These are phyloP conservation scores for Phytophthora melonis DNA, from an alignment of 352 stramenopile species.

Conservation along the genomic window DNA sequence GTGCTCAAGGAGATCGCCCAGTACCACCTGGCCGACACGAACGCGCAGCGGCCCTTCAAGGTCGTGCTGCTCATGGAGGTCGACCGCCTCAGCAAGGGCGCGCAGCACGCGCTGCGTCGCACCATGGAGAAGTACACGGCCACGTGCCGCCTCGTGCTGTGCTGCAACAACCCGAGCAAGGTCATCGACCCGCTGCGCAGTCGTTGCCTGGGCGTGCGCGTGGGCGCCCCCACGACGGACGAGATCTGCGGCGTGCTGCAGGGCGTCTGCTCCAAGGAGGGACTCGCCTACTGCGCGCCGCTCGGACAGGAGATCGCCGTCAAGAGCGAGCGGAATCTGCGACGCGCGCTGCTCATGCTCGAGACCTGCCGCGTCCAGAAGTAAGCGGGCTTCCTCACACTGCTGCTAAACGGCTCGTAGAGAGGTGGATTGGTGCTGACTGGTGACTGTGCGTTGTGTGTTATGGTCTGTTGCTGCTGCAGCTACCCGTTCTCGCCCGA, in stretches of 20 bases:
- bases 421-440: background rate
- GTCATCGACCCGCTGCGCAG: constrained; percentile 98
- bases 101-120: constrained; percentile 96
- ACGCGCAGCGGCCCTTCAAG: constrained; percentile 82
- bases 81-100: constrained; percentile 97
- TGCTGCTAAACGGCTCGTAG: too few species aligned
- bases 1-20: constrained; percentile 99
- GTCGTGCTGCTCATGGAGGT: constrained; percentile 98
- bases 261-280: constrained; percentile 92
- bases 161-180: constrained; percentile 97
- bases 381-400: constrained; percentile 27
- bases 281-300: constrained; percentile 87
- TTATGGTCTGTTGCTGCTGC: background rate
- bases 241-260: constrained; percentile 93
- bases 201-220: constrained; percentile 95
- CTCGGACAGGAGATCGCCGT: constrained; percentile 93
- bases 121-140: constrained; percentile 98
- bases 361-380: constrained; percentile 93
- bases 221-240: constrained; percentile 92
- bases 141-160: constrained; percentile 97
- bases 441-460: background rate
- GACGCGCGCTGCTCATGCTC: constrained; percentile 97
- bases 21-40: constrained; percentile 84
- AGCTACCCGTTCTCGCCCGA: constrained; percentile 90
- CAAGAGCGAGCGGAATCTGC: constrained; percentile 95